These are phyloP conservation scores for Tritrichomonas foetus DNA, from an alignment of 208 protist species.

Conservation along the genomic window DNA sequence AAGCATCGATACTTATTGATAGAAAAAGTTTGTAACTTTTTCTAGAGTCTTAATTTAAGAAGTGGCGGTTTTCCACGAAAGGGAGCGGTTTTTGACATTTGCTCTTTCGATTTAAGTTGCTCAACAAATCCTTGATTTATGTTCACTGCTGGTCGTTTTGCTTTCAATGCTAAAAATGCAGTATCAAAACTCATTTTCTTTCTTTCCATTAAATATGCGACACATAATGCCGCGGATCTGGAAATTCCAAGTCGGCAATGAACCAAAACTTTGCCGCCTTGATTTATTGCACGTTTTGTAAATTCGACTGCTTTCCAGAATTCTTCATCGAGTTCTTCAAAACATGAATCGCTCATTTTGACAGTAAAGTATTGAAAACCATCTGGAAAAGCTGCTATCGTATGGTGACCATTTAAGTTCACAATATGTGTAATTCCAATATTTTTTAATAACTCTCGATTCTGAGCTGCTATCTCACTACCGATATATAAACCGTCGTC, in stretches of 20 bases:
- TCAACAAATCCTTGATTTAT: background rate
- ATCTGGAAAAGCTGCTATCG: background rate
- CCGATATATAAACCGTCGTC: background rate
- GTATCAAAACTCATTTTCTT: background rate
- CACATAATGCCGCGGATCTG: background rate
- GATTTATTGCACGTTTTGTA: background rate
- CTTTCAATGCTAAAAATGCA: background rate
- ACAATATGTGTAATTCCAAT: background rate
- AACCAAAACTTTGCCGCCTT: slow-evolving; percentile 24
- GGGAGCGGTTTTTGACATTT: too few species aligned
- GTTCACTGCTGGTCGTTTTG: background rate
- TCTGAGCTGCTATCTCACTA: background rate
- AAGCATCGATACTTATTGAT: too few species aligned
- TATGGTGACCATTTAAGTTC: background rate
- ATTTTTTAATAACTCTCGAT: background rate
- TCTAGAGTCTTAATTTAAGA: too few species aligned
- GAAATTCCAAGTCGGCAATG: slow-evolving; percentile 23
- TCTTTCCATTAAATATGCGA: slow-evolving; percentile 33
- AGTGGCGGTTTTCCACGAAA: too few species aligned
- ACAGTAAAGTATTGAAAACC: slow-evolving; percentile 23
- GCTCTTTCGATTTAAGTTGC: background rate
- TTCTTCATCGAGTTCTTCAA: slow-evolving; percentile 28
- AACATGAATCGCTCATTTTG: background rate
- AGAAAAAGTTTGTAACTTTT: too few species aligned
- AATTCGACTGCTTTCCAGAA: slow-evolving; percentile 40